Evolutionary conservation across 345 rosid genomes (phyloP).

Genomic region (Syzygium jambos): DNA sequence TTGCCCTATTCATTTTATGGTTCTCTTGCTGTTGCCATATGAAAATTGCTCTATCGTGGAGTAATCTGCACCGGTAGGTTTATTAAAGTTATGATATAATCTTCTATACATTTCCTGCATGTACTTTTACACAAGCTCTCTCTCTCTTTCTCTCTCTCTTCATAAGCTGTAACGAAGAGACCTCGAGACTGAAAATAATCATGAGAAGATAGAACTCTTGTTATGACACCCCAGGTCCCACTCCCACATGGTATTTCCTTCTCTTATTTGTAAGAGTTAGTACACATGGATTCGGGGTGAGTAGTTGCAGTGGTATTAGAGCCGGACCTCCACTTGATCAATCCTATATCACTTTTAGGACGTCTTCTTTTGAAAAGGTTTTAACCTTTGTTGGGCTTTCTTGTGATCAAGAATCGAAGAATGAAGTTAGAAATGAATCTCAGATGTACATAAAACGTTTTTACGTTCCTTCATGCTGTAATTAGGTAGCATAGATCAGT

Average conservation of each 20-base stretch:
- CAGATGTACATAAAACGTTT: neutral
- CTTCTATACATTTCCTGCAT: neutral
- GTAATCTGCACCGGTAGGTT: neutral
- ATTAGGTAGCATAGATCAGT: neutral
- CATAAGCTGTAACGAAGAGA: neutral
- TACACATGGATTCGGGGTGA: neutral
- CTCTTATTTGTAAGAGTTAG: neutral
- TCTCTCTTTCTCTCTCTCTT: neutral
- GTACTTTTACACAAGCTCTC: neutral
- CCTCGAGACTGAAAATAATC: neutral
- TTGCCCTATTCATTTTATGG: neutral
- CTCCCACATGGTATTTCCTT: neutral
- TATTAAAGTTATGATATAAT: neutral
- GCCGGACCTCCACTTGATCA: neutral
- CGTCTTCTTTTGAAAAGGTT: neutral
- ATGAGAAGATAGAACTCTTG: neutral
- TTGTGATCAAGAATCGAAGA: neutral
- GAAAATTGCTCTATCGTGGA: neutral
- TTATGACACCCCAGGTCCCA: neutral
- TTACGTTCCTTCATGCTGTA: neutral
- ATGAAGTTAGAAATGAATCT: neutral
- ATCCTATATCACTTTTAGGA: neutral
- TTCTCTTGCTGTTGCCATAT: neutral
- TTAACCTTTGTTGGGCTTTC: neutral
- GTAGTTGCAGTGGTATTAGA: neutral